Base-by-base conservation (phyloP, 768 basidiomycete genomes). In the Calocera viscosa region DNA sequence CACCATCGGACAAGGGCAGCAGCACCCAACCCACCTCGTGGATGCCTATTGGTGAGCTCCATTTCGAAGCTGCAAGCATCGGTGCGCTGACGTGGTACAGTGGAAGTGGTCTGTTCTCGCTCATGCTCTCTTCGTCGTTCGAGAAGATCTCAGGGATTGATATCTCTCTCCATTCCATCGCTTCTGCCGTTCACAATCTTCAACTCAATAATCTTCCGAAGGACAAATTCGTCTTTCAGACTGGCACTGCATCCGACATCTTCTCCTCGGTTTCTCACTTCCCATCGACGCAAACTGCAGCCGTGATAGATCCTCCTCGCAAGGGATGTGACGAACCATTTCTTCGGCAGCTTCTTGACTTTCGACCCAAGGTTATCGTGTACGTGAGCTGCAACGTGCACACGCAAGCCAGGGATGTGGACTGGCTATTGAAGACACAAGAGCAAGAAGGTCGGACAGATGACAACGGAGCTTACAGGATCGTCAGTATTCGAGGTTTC, bases 341-440 rank as follows among this genome's bases (percentile, higher is more conserved):
- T 76, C 80, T 97, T 41, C 76, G 81, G 41, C 95, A 97, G 77
- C 76, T 96, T 38, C 72, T 94, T 64, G 74, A 72, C 5, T 90
- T 97, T 76, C 77, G 84, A 39, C 80, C 87, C 14, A 77, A 78
- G 66, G 83, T 83, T 32, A 81, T 94, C 69, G 89, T 94, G 64
- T 96, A 96, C 73, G 91, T 97, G 67, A 92, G 90, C 73, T 96
- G 94, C 72, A 96, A 95, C 73, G 94, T 96, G 60, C 94, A 94
- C 72, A 93, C 93, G 8, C 90, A 91, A 78, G 90, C 90, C 34
- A 78, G 94, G 72, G 94, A 96, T 76, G 80, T 96, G 1, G 93
- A 90, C 17, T 83, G 79, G 76, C 83, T 96, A 38, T 35, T 86
- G 49, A 67, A 70, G 24, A 76, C 83, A 73, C 82, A 81, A 68